These are phyloP conservation scores for Apostasia ramifera DNA, from an alignment of 106 monocot species.

Conservation along the genomic window DNA sequence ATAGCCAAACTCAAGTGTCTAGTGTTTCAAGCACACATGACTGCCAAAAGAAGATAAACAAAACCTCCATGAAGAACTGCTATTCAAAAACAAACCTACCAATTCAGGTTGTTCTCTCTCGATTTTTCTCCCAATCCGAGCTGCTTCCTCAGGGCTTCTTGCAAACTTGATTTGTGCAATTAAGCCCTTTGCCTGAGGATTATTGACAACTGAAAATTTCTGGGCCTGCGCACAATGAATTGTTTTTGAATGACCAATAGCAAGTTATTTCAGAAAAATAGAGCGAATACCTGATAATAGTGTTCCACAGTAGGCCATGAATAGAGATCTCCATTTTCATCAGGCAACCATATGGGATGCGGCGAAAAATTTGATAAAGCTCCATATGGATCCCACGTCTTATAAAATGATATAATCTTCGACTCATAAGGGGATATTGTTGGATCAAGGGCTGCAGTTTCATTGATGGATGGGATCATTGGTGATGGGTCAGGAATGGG, in stretches of 20 bases:
- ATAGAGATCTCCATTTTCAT: conserved; percentile 54
- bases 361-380: conserved; percentile 96
- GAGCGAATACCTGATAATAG: conserved; percentile 73
- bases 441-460: conserved; percentile 72
- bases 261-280: background rate
- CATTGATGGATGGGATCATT: conserved; percentile 67
- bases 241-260: background rate
- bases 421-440: conserved; percentile 68
- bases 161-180: conserved; percentile 65
- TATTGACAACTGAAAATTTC: conserved; percentile 66
- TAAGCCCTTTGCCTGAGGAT: conserved; percentile 39
- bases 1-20: no score
- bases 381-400: conserved; percentile 96
- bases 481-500: conserved; percentile 91
- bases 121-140: conserved; percentile 69
- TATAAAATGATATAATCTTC: conserved; percentile 89
- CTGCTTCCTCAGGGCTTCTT: conserved; percentile 94
- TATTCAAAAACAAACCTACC: conserved; percentile 31
- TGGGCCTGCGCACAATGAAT: conserved; percentile 41
- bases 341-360: conserved; percentile 58
- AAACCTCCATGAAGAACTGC: no score
- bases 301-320: conserved; percentile 86
- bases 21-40: no score
- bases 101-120: conserved; percentile 66
- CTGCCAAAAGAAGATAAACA: no score